Conservation (phyloP, 2,329 filamentous ascomycete genomes). For the Beauveria sp. region DNA sequence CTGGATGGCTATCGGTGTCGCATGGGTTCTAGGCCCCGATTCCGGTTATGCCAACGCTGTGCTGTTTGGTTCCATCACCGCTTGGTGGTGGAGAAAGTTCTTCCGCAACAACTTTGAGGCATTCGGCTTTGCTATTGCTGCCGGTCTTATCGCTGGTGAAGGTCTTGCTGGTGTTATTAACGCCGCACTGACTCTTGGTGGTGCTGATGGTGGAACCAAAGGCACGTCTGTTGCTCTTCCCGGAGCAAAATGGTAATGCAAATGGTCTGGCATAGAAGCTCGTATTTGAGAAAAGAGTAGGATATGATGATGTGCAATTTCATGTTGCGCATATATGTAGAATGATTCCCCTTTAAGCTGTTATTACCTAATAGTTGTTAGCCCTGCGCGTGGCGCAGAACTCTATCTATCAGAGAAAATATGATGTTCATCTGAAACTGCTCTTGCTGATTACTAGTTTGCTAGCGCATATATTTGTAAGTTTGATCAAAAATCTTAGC, state of each 20-base stretch:
- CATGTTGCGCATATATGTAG: background rate
- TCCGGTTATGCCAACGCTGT: slow-evolving; percentile 49
- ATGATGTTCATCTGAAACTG: background rate
- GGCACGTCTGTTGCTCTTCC: slow-evolving; percentile 14
- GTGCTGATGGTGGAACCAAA: slow-evolving; percentile 14
- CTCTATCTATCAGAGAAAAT: background rate
- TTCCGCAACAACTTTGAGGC: slow-evolving; percentile 43
- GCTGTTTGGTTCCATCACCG: slow-evolving; percentile 44
- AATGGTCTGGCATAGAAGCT: background rate
- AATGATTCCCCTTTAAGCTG: background rate
- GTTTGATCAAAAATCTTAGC: too few relatives aligned
- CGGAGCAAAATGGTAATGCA: slow-evolving; percentile 7
- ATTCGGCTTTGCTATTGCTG: slow-evolving; percentile 52
- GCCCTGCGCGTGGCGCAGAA: too few relatives aligned
- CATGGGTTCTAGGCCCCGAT: slow-evolving; percentile 50
- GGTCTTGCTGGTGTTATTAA: slow-evolving; percentile 56
- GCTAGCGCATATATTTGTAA: too few relatives aligned
- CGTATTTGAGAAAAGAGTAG: background rate
- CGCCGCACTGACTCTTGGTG: slow-evolving; percentile 35
- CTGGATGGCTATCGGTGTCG: slow-evolving; percentile 54
- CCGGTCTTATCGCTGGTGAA: slow-evolving; percentile 55
- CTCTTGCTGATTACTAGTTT: too few relatives aligned
- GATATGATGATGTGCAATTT: background rate
- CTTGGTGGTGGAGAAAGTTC: slow-evolving; percentile 48
- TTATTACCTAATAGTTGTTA: background rate